Evolutionary conservation across 371 early-diverging fungal species (phyloP), one percentile per base, ranked within the genome.

Genomic region (Rhizomucor miehei): DNA sequence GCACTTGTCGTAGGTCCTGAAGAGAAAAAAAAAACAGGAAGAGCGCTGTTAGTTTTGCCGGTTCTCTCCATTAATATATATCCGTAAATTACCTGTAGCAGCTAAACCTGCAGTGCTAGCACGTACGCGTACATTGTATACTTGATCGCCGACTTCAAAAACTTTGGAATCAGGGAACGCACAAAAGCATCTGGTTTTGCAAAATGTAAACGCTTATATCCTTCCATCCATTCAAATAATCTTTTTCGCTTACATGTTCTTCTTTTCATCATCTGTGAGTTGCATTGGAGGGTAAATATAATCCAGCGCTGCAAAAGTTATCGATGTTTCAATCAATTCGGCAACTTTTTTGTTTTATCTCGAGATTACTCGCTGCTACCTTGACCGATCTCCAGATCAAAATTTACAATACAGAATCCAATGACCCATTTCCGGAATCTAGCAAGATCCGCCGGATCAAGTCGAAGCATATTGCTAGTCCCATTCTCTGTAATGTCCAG

Each of bases 141-240:
- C 84, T 51, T 88, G 89, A 75, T 97, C 96, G 49, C 95, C 95
- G n/a, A 88, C 78, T 68, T 92, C 93, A 56, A 89, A 85, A 14
- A 89, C 86, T 54, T 95, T 92, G 16, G 95, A 92, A 80, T 97
- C 98, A 1, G 98, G 98, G 69, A 97, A 95, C 4, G 95, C 90
- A 9, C 94, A 91, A 77, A 95, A 97, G 63, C 92, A 86, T 41
- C 92, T 91, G 60, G 17, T 19, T 13, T 8, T 25, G 19, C 11
- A 49, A 29, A n/a, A n/a, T n/a, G 6, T 25, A 11, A 49, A 10
- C 19, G 16, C 35, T 3, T 11, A 19, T 25, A 6, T 17, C 17
- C 20, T 35, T 35, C 21, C 35, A 40, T n/a, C n/a, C n/a, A n/a
- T n/a, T n/a, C n/a, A 54, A 24, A 38, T 21, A 36, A 25, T 23